Evolutionary conservation across 129 eudicot species (phyloP).

Genomic region (Flaveria robusta): DNA sequence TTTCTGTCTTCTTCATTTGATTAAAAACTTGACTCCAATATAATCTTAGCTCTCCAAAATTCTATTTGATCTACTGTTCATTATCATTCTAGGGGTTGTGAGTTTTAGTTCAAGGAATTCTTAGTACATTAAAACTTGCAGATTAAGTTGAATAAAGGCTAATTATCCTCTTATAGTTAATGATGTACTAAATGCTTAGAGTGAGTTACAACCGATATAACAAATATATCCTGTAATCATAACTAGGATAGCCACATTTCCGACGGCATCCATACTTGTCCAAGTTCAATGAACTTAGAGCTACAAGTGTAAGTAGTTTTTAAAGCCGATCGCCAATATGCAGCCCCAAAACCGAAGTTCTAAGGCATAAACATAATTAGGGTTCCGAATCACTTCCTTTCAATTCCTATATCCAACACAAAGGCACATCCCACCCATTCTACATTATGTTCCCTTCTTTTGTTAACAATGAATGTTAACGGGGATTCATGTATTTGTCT

Average conservation of each 20-base stretch:
- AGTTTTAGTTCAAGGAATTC: background rate
- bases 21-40: background rate
- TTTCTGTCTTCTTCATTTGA: background rate
- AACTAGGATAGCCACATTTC: background rate
- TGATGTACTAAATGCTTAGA: too few species aligned
- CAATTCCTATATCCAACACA: conserved; percentile 1
- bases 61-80: background rate
- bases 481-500: background rate
- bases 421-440: conserved; percentile 11
- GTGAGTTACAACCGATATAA: too few species aligned
- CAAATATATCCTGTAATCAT: too few species aligned
- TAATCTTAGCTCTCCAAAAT: background rate
- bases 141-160: too few species aligned
- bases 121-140: background rate
- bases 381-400: conserved; percentile 21
- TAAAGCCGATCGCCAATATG: background rate
- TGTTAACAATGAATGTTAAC: background rate
- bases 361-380: conserved; percentile 6
- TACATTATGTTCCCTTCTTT: background rate
- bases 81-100: background rate
- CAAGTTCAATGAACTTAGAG: conserved; percentile 19
- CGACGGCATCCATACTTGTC: conserved; percentile 6
- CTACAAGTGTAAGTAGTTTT: background rate
- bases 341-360: conserved; percentile 1
- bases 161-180: too few species aligned